Conservation (phyloP, 2,329 filamentous ascomycete species). For the Microcyclospora tardicrescens region DNA sequence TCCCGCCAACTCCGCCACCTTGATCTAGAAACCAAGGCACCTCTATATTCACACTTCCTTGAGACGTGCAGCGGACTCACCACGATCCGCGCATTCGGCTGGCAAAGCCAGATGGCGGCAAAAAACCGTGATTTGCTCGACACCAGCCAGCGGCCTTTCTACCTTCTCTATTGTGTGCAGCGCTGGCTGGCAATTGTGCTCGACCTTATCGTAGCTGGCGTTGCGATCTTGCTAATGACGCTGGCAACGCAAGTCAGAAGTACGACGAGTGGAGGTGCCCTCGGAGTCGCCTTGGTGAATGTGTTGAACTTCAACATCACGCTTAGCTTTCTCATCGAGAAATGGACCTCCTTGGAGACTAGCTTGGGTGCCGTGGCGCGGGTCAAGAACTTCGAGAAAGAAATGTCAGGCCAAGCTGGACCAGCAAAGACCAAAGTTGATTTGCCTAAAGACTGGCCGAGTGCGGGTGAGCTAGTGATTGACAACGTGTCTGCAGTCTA, state of each 20-base stretch:
- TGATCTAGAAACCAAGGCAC: conserved; percentile 40
- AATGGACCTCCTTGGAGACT: conserved; percentile 36
- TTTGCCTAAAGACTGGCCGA: conserved; percentile 45
- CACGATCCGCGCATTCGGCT: conserved; percentile 41
- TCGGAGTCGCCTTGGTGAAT: conserved; percentile 31
- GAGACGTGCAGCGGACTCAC: conserved; percentile 37
- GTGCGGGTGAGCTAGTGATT: conserved; percentile 60
- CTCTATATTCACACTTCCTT: conserved; percentile 39
- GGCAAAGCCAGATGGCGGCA: conserved; percentile 23
- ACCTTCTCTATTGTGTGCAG: conserved; percentile 33
- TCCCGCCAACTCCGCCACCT: conserved; percentile 38
- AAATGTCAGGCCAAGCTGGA: conserved; percentile 46
- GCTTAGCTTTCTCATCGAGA: conserved; percentile 34
- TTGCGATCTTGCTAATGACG: neutral
- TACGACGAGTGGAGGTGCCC: neutral
- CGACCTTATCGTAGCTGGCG: conserved; percentile 17
- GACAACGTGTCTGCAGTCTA: conserved; percentile 29
- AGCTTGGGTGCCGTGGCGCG: conserved; percentile 44
- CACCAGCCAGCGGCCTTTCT: conserved; percentile 31
- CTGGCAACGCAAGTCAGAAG: neutral
- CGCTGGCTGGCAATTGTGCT: conserved; percentile 32
- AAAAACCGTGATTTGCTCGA: conserved; percentile 19
- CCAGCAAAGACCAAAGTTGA: conserved; percentile 38
- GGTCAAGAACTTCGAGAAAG: conserved; percentile 43
- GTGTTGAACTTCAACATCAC: conserved; percentile 41